Conservation (phyloP, 2,329 filamentous ascomycete genomes). For the Cordyceps farinosa region DNA sequence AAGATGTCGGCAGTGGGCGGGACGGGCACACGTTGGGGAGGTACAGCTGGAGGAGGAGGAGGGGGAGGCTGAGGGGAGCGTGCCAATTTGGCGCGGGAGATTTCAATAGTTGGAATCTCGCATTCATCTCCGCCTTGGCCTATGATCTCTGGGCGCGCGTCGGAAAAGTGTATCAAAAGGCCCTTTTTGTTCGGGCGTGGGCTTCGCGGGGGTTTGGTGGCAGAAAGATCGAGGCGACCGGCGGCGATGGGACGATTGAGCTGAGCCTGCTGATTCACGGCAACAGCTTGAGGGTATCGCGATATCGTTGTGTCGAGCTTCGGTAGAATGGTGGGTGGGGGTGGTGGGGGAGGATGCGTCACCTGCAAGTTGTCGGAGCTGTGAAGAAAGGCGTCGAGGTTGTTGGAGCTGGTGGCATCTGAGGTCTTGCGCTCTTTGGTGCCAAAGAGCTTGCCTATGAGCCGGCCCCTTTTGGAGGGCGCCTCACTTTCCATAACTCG, state of each 20-base stretch:
- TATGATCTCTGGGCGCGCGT: conserved; percentile 73
- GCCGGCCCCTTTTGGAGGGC: conserved; percentile 46
- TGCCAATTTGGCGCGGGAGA: conserved; percentile 7
- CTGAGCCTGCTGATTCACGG: conserved; percentile 42
- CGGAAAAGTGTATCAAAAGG: conserved; percentile 69
- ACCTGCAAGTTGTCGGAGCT: conserved; percentile 53
- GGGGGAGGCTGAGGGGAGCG: conserved; percentile 29
- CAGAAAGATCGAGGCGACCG: conserved; percentile 36
- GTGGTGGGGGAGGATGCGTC: conserved; percentile 46
- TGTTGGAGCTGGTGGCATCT: conserved; percentile 37
- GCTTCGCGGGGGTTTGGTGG: conserved; percentile 44
- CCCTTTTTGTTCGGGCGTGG: conserved; percentile 58
- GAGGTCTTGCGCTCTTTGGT: conserved; percentile 41
- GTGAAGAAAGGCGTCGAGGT: conserved; percentile 58
- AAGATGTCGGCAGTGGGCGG: conserved; percentile 40
- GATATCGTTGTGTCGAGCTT: conserved; percentile 54
- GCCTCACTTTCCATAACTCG: conserved; percentile 45
- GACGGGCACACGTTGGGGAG: conserved; percentile 12
- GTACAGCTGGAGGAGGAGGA: conserved; percentile 4
- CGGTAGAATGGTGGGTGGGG: conserved; percentile 38
- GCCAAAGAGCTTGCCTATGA: conserved; percentile 63
- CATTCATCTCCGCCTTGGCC: conserved; percentile 90
- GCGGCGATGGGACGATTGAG: conserved; percentile 41
- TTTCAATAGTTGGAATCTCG: conserved; percentile 51
- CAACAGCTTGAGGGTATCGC: conserved; percentile 53